Evolutionary conservation across 805 yeast species (phyloP).

Genomic region (Hyphopichia homilentoma): DNA sequence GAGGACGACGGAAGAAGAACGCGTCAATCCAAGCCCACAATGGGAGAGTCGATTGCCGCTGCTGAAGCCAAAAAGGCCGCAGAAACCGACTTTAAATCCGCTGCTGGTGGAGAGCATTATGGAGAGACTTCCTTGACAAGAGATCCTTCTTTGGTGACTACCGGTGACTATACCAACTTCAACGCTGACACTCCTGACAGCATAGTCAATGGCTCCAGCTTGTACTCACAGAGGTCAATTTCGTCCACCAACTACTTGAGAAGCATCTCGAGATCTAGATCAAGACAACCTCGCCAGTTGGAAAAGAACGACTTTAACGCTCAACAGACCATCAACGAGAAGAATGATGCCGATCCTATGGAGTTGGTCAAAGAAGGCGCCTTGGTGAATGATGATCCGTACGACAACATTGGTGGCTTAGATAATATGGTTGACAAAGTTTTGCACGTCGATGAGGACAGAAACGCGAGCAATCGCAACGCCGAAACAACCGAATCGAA

Average conservation of each 20-base stretch:
- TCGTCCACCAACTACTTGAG: slow-evolving; percentile 57
- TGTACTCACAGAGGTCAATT: slow-evolving; percentile 31
- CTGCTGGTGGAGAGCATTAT: slow-evolving; percentile 6
- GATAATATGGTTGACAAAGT: slow-evolving; percentile 49
- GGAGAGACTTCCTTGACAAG: slow-evolving; percentile 12
- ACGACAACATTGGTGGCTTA: slow-evolving; percentile 43
- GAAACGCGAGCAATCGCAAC: neutral
- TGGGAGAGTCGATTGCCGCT: slow-evolving; percentile 44
- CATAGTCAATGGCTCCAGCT: slow-evolving; percentile 8
- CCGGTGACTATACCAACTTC: slow-evolving; percentile 45
- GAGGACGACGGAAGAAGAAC: slow-evolving; percentile 36
- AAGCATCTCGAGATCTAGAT: slow-evolving; percentile 62
- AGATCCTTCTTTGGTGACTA: slow-evolving; percentile 40
- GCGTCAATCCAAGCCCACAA: slow-evolving; percentile 38
- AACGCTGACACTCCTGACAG: slow-evolving; percentile 32
- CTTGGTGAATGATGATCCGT: slow-evolving; percentile 47
- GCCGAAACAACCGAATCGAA: neutral
- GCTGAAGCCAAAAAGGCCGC: slow-evolving; percentile 28
- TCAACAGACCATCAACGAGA: slow-evolving; percentile 13
- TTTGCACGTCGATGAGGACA: slow-evolving; percentile 23
- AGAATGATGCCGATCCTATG: slow-evolving; percentile 26
- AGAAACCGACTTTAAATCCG: slow-evolving; percentile 3
- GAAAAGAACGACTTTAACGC: slow-evolving; percentile 4
- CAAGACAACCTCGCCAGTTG: slow-evolving; percentile 33
- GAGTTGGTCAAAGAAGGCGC: slow-evolving; percentile 58